Conservation (phyloP, 2,329 filamentous ascomycete species). For the Phialophora tarda region DNA sequence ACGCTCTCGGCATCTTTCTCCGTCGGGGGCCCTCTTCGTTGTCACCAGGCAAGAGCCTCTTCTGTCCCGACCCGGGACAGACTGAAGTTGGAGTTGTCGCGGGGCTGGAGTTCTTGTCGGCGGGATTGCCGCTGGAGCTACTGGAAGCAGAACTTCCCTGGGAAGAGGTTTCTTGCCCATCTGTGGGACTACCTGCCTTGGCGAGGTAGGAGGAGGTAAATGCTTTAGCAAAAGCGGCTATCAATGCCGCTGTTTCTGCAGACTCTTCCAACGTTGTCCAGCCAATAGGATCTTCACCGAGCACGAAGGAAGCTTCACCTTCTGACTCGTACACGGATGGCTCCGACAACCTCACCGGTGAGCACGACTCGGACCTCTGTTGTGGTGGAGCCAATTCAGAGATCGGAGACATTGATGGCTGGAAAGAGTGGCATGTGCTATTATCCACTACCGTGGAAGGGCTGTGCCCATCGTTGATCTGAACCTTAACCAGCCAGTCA, state of each 20-base stretch:
- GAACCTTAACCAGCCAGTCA: constrained; percentile 6
- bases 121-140: not conserved
- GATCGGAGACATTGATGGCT: no score
- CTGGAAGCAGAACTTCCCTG: constrained; percentile 6
- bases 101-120: not conserved
- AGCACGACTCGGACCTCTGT: no score
- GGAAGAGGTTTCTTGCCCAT: constrained; percentile 8
- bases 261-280: not conserved
- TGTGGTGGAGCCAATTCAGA: no score
- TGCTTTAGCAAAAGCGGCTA: not conserved
- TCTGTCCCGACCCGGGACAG: not conserved
- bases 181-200: not conserved
- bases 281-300: not conserved
- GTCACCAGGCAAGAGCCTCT: constrained; percentile 9
- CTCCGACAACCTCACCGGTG: not conserved
- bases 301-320: constrained; percentile 19
- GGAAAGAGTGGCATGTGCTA: no score
- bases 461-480: not conserved
- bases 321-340: constrained; percentile 12
- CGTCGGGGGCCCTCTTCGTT: constrained; percentile 6
- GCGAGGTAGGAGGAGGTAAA: not conserved
- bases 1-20: not conserved
- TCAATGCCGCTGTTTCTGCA: not conserved
- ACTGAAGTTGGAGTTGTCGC: not conserved
- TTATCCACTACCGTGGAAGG: no score